A percentile compares a stretch with the other conserved stretches of the same genome.
Evolutionary conservation across 1,284 basidiomycete genomes (phyloP).

Genomic region (Cutaneotrichosporon sp.): DNA sequence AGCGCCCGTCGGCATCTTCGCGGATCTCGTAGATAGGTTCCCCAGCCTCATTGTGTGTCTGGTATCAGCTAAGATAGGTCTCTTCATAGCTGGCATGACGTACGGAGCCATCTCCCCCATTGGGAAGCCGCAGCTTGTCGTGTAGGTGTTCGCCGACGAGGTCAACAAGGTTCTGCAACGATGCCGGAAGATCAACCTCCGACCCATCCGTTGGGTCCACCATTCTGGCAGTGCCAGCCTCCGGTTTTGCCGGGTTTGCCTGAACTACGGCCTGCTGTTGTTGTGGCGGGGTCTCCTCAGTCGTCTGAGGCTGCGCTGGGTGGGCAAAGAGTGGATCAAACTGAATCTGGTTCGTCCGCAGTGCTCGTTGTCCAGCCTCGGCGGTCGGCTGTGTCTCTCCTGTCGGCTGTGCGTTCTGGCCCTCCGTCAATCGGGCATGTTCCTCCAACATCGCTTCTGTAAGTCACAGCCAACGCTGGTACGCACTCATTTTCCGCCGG

Average conservation of each 20-base stretch:
- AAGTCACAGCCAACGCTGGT: too few species aligned
- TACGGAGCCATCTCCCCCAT: neutral
- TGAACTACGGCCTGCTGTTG: neutral
- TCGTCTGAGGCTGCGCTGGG: neutral
- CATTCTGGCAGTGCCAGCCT: neutral
- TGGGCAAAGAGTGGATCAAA: slow-evolving; percentile 15
- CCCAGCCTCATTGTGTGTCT: slow-evolving; percentile 35
- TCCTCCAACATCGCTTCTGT: slow-evolving; percentile 22
- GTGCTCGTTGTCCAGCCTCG: neutral
- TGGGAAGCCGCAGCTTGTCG: slow-evolving; percentile 13
- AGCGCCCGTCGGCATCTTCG: slow-evolving; percentile 32
- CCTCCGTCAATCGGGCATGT: slow-evolving; percentile 24
- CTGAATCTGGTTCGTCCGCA: neutral
- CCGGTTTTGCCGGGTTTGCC: neutral
- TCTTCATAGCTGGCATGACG: too few species aligned
- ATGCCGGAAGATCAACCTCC: slow-evolving; percentile 8
- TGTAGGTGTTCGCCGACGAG: slow-evolving; percentile 15
- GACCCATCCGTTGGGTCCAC: neutral
- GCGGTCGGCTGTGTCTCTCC: neutral
- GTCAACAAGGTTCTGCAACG: slow-evolving; percentile 18
- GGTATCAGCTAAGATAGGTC: neutral
- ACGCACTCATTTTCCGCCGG: slow-evolving; percentile 31
- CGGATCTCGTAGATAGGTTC: slow-evolving; percentile 44
- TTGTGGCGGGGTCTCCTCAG: neutral
- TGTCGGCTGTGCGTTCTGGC: slow-evolving; percentile 1